Conservation (phyloP, 73 alveolate species). For the Paraurostyla sp. region DNA sequence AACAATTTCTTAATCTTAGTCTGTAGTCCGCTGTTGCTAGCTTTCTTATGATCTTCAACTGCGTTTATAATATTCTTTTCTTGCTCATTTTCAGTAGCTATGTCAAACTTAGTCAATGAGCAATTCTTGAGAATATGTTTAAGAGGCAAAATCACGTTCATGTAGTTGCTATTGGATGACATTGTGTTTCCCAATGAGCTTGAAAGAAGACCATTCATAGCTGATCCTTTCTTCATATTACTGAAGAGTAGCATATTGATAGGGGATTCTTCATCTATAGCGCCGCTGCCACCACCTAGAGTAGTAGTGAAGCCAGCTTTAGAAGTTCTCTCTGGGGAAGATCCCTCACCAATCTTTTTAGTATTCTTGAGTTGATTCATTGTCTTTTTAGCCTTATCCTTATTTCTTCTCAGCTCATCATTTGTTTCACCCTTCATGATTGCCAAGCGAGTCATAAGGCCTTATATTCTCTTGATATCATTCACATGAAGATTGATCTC, state of each 20-base stretch:
- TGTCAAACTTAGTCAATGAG: slow-evolving; percentile 74
- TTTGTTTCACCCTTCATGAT: slow-evolving; percentile 75
- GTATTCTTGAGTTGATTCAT: slow-evolving; percentile 68
- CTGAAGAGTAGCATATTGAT: slow-evolving; percentile 61
- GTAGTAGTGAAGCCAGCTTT: slow-evolving; percentile 67
- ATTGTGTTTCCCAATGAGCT: slow-evolving; percentile 58
- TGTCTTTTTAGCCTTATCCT: slow-evolving; percentile 80
- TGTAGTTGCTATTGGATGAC: slow-evolving; percentile 33
- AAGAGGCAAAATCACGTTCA: slow-evolving; percentile 55
- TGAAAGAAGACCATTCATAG: slow-evolving; percentile 40
- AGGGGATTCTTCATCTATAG: slow-evolving; percentile 56
- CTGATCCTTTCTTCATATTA: background rate
- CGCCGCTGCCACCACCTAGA: slow-evolving; percentile 37
- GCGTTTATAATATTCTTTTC: slow-evolving; percentile 76
- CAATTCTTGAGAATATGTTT: slow-evolving; percentile 57
- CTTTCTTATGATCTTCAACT: slow-evolving; percentile 73
- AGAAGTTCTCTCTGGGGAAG: slow-evolving; percentile 59
- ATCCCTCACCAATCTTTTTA: slow-evolving; percentile 57
- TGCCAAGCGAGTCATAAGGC: slow-evolving; percentile 78
- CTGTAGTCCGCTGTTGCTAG: slow-evolving; percentile 43
- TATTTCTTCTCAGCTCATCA: slow-evolving; percentile 82
- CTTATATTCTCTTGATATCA: slow-evolving; percentile 93
- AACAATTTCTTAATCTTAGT: slow-evolving; percentile 73
- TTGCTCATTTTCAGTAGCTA: slow-evolving; percentile 43
- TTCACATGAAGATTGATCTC: slow-evolving; percentile 93